Conservation (phyloP, 768 basidiomycete species). For the Boletus pseudo-olivaceus region DNA sequence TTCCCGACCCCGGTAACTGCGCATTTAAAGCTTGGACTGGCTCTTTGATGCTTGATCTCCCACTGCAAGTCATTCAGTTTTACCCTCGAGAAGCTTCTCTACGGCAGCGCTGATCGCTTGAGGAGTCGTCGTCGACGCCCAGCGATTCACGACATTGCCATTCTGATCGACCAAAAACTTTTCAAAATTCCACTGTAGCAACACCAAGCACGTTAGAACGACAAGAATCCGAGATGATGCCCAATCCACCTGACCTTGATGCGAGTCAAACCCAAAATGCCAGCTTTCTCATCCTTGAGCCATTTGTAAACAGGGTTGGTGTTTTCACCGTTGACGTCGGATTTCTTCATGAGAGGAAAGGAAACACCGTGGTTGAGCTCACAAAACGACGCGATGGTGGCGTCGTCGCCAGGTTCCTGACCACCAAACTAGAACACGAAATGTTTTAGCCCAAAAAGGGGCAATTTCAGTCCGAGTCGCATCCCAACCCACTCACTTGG, state of each 20-base stretch:
- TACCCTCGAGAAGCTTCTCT: constrained; percentile 48
- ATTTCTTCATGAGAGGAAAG: constrained; percentile 91
- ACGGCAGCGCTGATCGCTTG: constrained; percentile 59
- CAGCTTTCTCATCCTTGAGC: constrained; percentile 78
- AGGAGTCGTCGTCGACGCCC: constrained; percentile 75
- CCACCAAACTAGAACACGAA: constrained; percentile 59
- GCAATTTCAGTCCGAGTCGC: background rate
- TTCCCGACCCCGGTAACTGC: background rate
- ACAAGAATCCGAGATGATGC: background rate
- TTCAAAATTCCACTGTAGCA: constrained; percentile 80
- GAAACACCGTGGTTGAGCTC: constrained; percentile 81
- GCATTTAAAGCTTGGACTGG: constrained; percentile 13
- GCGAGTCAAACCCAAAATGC: constrained; percentile 62
- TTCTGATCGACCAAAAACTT: constrained; percentile 82
- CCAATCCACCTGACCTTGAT: constrained; percentile 59
- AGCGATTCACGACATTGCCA: constrained; percentile 70
- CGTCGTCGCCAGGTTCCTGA: constrained; percentile 83
- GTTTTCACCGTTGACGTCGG: constrained; percentile 85
- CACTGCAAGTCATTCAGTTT: constrained; percentile 18
- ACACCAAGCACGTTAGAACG: background rate
- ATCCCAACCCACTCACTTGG: constrained; percentile 45
- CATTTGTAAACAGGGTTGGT: constrained; percentile 83
- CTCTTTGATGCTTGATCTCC: background rate
- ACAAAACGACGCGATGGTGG: constrained; percentile 72
- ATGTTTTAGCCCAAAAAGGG: background rate